Evolutionary conservation across 176 grass and related monocot species (phyloP).

Genomic region (Eleusine coracana): DNA sequence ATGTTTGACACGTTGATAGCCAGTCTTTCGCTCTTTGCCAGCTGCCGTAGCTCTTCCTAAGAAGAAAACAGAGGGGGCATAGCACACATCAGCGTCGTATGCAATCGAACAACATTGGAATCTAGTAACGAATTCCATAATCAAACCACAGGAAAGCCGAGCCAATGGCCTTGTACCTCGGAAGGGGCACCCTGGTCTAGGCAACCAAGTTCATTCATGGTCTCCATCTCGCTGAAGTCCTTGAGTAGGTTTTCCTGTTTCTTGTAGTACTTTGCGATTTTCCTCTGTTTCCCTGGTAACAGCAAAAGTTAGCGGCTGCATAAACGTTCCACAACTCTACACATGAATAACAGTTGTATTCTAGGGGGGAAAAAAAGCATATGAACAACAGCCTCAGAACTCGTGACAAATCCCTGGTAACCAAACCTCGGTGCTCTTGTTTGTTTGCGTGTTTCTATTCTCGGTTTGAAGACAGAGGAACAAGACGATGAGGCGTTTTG

Average conservation of each 20-base stretch:
- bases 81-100: background rate
- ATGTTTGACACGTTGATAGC: slow-evolving; percentile 83
- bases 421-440: background rate
- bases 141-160: background rate
- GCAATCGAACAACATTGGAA: background rate
- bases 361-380: too few species aligned
- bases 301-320: background rate
- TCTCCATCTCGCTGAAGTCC: slow-evolving; percentile 92
- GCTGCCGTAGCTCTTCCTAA: slow-evolving; percentile 70
- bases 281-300: slow-evolving; percentile 72
- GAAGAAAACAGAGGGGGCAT: background rate
- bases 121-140: background rate
- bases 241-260: slow-evolving; percentile 80
- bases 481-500: background rate
- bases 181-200: slow-evolving; percentile 53
- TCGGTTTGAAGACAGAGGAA: background rate
- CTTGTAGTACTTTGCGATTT: slow-evolving; percentile 93
- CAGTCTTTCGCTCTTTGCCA: slow-evolving; percentile 64
- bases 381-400: background rate
- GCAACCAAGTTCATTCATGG: slow-evolving; percentile 62
- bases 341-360: too few species aligned
- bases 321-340: too few species aligned
- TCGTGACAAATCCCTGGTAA: background rate
- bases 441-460: background rate
- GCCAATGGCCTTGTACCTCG: slow-evolving; percentile 47